phyloP scores from a whole-genome alignment of 1,284 basidiomycete species.

The Flammula alnicola region DNA sequence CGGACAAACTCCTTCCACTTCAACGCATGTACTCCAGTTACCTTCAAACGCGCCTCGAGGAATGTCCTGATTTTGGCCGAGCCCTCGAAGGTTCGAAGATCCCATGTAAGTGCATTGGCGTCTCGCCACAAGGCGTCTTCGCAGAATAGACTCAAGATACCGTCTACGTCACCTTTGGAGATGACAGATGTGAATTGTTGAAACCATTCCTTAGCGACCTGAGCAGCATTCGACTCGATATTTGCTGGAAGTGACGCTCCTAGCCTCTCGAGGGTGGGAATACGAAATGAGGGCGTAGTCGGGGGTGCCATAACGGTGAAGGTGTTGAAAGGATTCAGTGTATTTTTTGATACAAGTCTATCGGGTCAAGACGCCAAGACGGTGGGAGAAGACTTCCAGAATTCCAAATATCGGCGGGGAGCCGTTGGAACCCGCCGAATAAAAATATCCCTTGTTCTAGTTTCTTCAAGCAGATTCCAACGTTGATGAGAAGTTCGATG shows the following conservation, averaged over 20 bases:
- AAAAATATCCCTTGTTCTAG: too few species aligned
- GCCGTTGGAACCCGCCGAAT: too few species aligned
- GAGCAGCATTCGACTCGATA: constrained; percentile 7
- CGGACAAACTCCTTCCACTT: neutral
- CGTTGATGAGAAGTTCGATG: too few species aligned
- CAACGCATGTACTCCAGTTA: neutral
- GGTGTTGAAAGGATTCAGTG: too few species aligned
- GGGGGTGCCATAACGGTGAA: too few species aligned
- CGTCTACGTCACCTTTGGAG: neutral
- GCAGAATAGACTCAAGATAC: neutral
- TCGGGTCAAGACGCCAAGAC: too few species aligned
- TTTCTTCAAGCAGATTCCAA: too few species aligned
- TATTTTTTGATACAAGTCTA: too few species aligned
- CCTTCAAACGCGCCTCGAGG: constrained; percentile 3
- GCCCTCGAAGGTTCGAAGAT: constrained; percentile 17
- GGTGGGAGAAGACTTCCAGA: too few species aligned
- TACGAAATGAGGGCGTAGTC: too few species aligned
- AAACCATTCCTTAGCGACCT: constrained; percentile 14
- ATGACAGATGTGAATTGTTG: constrained; percentile 3
- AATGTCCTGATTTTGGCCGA: constrained; percentile 2
- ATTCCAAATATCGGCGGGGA: too few species aligned
- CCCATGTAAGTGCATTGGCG: constrained; percentile 15
- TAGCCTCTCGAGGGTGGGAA: constrained; percentile 9
- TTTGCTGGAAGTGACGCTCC: constrained; percentile 2
- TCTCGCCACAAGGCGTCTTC: constrained; percentile 16